Evolutionary conservation across 1,284 basidiomycete genomes (phyloP).

Genomic region (Ceratobasidium sp.): DNA sequence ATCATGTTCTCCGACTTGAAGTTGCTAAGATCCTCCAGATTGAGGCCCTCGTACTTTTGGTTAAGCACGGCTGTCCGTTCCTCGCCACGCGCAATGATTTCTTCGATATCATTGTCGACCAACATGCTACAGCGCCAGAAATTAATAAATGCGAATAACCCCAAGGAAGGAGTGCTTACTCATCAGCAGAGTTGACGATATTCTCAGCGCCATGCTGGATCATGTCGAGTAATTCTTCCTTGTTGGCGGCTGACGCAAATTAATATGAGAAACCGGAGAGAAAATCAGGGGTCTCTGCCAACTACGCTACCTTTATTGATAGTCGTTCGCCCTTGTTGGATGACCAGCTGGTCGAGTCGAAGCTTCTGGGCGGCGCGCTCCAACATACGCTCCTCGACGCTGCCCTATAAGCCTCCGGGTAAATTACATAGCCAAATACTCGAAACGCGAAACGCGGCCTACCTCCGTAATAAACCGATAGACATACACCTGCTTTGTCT

Average conservation of each 20-base stretch:
- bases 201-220: conserved; percentile 98
- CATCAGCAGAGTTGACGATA: conserved; percentile 84
- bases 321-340: conserved; percentile 89
- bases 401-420: conserved; percentile 59
- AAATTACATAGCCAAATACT: not conserved
- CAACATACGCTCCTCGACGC: conserved; percentile 97
- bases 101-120: conserved; percentile 94
- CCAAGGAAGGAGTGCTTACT: conserved; percentile 59
- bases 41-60: conserved; percentile 92
- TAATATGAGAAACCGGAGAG: not conserved
- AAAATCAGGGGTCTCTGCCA: no score
- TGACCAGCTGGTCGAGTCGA: conserved; percentile 95
- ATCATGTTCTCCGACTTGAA: conserved; percentile 92
- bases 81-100: conserved; percentile 92
- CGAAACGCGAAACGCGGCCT: not conserved
- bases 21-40: conserved; percentile 94
- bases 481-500: conserved; percentile 98
- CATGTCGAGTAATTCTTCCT: conserved; percentile 98
- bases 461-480: conserved; percentile 97
- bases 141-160: not conserved
- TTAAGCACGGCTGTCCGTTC: conserved; percentile 90
- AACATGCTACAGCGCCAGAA: conserved; percentile 64
- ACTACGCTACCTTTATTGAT: conserved; percentile 67
- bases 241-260: conserved; percentile 76
- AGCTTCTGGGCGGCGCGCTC: conserved; percentile 98